Evolutionary conservation across 768 basidiomycete species (phyloP), one percentile per base, ranked within the genome.

Genomic region (Tulasnella sp.): DNA sequence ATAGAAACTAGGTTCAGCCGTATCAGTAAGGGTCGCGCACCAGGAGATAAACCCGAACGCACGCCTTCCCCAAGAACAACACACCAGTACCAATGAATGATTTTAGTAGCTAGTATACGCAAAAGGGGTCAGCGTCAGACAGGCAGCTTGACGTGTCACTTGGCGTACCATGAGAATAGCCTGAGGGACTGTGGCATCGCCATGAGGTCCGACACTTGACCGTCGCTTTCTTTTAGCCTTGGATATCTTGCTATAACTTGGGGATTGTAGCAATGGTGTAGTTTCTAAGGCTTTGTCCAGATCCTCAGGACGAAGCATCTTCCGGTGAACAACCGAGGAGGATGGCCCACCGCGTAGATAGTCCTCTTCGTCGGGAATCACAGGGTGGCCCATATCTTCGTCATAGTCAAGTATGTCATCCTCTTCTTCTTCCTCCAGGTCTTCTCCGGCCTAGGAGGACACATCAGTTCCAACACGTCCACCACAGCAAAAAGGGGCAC

Each of bases 81-180:
- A 99, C 85, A 14, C 94, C 94, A 12, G 94, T 97, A 19, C 94
- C 94, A 45, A 98, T 82, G 64, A 98, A 98, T 1, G 86, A 81
- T 70, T 97, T 97, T 58, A 96, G 71, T 54, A 98, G 70, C 89
- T 93, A 63, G 9, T 36, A 11, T 7, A 17, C 9, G 59, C 37
- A 15, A 29, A n/a, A 32, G 31, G 50, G n/a, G 40, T 62, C 59
- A 36, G 9, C 12, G 3, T 15, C 11, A 9, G 46, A 36, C 11
- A 48, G 52, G 39, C 25, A 21, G 9, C 8, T 9, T 14, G 14
- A 29, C 46, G 7, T 19, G 21, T 11, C 11, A 58, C 2, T 25
- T 39, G 17, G 67, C 78, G 37, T 64, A 87, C 90, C 92, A 97
- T 97, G 45, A 98, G 72, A 6, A 92, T 81, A 19, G 94, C 94